phyloP scores from a whole-genome alignment of 2,329 filamentous ascomycete genomes.

The Claviceps sp. region DNA sequence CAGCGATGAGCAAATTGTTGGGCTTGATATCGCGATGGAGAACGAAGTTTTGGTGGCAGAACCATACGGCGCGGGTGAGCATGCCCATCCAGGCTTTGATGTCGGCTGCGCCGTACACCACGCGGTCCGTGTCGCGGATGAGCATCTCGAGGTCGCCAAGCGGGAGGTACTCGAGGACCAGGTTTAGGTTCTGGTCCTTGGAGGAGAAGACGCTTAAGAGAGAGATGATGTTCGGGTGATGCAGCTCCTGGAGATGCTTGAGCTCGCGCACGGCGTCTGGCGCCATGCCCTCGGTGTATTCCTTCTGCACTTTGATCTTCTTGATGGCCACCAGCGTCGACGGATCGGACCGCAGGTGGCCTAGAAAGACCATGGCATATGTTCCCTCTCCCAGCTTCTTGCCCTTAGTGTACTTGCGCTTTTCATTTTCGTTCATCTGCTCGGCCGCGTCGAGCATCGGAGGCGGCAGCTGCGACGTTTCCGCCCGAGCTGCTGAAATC shows the following conservation, averaged over 20 bases:
- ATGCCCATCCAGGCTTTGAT: conserved; percentile 99
- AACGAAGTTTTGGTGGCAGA: conserved; percentile 89
- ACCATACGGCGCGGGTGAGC: conserved; percentile 86
- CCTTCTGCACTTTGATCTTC: conserved; percentile 77
- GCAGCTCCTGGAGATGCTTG: conserved; percentile 86
- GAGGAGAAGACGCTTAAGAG: conserved; percentile 88
- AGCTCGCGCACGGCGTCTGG: conserved; percentile 94
- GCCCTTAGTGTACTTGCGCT: conserved; percentile 82
- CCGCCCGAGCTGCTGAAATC: conserved; percentile 11
- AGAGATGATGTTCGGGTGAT: conserved; percentile 89
- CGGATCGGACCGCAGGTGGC: conserved; percentile 62
- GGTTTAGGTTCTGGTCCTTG: conserved; percentile 90
- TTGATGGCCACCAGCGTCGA: conserved; percentile 75
- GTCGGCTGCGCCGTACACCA: conserved; percentile 76
- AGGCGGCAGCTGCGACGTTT: conserved; percentile 17
- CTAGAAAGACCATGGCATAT: conserved; percentile 90
- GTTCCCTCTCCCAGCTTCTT: conserved; percentile 92
- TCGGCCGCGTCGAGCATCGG: conserved; percentile 52
- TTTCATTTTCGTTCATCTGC: conserved; percentile 69
- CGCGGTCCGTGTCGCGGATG: conserved; percentile 66
- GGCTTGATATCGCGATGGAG: conserved; percentile 98
- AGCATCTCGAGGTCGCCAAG: conserved; percentile 92
- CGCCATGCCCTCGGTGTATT: conserved; percentile 81
- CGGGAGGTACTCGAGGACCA: conserved; percentile 88
- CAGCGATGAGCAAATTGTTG: conserved; percentile 91